These are phyloP conservation scores for Cryptococcus sp. DNA, from an alignment of 1,284 basidiomycete genomes.

Conservation along the genomic window DNA sequence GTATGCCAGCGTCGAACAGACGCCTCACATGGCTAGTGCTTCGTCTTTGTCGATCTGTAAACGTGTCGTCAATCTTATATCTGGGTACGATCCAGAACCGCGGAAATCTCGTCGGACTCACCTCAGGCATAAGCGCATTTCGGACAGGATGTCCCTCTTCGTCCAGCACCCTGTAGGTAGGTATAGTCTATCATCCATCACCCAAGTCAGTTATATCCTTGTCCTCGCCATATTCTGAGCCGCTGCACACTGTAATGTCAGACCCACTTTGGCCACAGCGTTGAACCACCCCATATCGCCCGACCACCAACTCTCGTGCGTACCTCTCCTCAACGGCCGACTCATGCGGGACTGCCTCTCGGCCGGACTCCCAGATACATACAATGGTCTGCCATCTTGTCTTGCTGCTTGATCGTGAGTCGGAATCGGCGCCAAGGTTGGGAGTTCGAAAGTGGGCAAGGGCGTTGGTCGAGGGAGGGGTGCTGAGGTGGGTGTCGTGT, in stretches of 20 bases:
- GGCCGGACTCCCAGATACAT: slow-evolving; percentile 41
- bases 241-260: neutral
- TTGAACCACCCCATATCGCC: slow-evolving; percentile 51
- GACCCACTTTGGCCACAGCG: slow-evolving; percentile 47
- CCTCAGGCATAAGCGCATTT: slow-evolving; percentile 72
- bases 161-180: slow-evolving; percentile 79
- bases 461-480: slow-evolving; percentile 42
- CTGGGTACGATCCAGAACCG: neutral
- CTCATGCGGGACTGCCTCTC: slow-evolving; percentile 44
- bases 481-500: slow-evolving; percentile 41
- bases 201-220: neutral
- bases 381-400: slow-evolving; percentile 35
- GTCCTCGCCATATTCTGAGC: neutral
- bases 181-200: slow-evolving; percentile 55
- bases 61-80: neutral
- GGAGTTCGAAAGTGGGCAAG: slow-evolving; percentile 29
- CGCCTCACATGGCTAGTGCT: slow-evolving; percentile 67
- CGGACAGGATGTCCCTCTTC: slow-evolving; percentile 70
- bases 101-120: slow-evolving; percentile 35
- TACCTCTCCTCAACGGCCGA: slow-evolving; percentile 46
- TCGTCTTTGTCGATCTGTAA: slow-evolving; percentile 68
- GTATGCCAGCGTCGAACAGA: neutral
- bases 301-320: slow-evolving; percentile 52
- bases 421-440: slow-evolving; percentile 13
- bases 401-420: neutral